Evolutionary conservation across 2,329 filamentous ascomycete genomes (phyloP).

Genomic region (Aspergillus sp.): DNA sequence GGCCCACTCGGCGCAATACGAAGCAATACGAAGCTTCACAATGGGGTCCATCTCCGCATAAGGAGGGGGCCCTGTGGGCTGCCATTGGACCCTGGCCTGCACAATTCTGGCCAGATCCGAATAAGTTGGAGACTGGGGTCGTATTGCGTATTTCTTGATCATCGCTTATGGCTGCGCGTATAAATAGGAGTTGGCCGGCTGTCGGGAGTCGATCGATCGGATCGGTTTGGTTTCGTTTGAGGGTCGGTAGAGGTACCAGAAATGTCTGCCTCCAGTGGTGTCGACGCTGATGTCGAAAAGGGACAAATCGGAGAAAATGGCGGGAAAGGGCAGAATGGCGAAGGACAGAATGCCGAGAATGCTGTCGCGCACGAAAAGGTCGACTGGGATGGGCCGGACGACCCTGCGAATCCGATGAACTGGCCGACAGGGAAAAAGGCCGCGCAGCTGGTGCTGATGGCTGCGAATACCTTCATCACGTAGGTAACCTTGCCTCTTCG

Average conservation of each 20-base stretch:
- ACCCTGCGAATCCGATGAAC: slow-evolving; percentile 33
- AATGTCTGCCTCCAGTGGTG: not conserved
- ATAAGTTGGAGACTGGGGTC: not conserved
- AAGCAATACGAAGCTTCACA: not conserved
- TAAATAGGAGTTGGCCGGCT: not conserved
- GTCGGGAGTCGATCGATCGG: not conserved
- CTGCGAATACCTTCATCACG: slow-evolving; percentile 27
- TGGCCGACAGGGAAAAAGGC: slow-evolving; percentile 29
- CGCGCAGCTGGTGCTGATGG: slow-evolving; percentile 18
- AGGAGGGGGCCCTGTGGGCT: not conserved
- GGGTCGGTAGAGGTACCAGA: not conserved
- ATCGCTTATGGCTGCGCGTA: not conserved
- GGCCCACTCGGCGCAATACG: not conserved
- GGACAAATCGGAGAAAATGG: not conserved
- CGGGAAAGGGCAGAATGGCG: not conserved
- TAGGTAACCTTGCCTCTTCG: slow-evolving; percentile 4
- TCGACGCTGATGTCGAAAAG: not conserved
- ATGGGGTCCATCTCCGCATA: not conserved
- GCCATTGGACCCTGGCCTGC: not conserved
- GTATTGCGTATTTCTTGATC: not conserved
- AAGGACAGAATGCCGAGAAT: not conserved
- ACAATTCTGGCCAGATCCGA: not conserved
- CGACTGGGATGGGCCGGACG: slow-evolving; percentile 27
- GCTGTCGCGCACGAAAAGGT: slow-evolving; percentile 4
- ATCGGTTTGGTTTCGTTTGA: not conserved